Conservation (phyloP, 345 rosid genomes). For the Hypericum androsaemum region DNA sequence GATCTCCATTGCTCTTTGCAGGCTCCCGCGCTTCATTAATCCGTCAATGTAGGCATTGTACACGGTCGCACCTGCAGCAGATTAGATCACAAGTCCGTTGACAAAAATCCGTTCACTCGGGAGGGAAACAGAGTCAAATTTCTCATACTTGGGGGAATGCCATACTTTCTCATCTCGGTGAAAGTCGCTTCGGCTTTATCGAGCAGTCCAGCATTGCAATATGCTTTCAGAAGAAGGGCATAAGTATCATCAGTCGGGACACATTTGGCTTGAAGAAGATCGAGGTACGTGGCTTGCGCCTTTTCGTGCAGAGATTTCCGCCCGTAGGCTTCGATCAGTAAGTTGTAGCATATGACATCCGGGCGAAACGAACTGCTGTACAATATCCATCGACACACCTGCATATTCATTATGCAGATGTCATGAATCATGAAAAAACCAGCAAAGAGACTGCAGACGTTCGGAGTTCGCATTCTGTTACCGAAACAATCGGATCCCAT, state of each 20-base stretch:
- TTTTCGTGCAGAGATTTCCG: constrained; percentile 49
- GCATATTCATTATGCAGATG: neutral
- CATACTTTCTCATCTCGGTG: constrained; percentile 63
- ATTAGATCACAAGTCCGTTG: too few species aligned
- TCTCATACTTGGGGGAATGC: constrained; percentile 64
- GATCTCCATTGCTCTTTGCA: constrained; percentile 50
- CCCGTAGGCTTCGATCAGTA: constrained; percentile 87
- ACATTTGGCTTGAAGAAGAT: constrained; percentile 65
- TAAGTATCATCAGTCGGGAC: constrained; percentile 87
- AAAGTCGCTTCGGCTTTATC: constrained; percentile 70
- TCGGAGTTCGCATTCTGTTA: constrained; percentile 14
- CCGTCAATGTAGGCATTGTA: constrained; percentile 86
- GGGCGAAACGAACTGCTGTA: constrained; percentile 69
- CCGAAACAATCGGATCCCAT: constrained; percentile 67
- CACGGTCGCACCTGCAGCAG: constrained; percentile 47
- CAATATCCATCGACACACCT: constrained; percentile 87
- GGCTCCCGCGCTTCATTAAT: constrained; percentile 55
- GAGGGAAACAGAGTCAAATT: too few species aligned
- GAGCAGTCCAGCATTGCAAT: constrained; percentile 45
- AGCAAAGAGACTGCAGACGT: neutral
- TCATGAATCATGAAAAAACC: neutral
- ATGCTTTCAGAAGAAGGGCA: constrained; percentile 73
- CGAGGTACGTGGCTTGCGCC: constrained; percentile 59
- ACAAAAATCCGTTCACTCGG: too few species aligned
- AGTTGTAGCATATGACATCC: constrained; percentile 78